phyloP scores from a whole-genome alignment of 768 basidiomycete species.

The Glaciozyma martinii region DNA sequence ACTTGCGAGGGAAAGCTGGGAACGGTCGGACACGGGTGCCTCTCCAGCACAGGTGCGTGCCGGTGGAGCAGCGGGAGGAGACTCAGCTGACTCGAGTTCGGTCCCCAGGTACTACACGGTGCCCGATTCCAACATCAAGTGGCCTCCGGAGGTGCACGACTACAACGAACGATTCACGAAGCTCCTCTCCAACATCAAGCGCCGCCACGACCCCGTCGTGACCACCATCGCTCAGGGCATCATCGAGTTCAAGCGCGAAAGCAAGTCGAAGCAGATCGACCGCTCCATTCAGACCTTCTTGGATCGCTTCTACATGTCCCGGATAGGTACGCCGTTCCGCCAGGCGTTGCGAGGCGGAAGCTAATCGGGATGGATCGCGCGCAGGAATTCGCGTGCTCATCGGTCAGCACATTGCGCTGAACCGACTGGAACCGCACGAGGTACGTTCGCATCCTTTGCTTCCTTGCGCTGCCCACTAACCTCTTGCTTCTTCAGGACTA shows the following conservation, averaged over 20 bases:
- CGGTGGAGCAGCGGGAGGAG: no score
- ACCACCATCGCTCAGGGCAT: conserved; percentile 93
- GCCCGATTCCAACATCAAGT: conserved; percentile 54
- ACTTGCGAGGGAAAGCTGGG: conserved; percentile 40
- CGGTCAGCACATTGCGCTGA: conserved; percentile 72
- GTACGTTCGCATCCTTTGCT: background rate
- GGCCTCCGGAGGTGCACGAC: conserved; percentile 88
- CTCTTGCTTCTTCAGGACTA: conserved; percentile 15
- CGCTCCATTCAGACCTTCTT: conserved; percentile 89
- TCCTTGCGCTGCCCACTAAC: background rate
- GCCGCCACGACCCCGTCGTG: conserved; percentile 91
- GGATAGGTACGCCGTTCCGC: conserved; percentile 51
- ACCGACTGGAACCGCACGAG: conserved; percentile 65
- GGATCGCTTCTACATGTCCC: conserved; percentile 91
- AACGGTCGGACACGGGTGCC: conserved; percentile 65
- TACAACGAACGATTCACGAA: conserved; percentile 89
- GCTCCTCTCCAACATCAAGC: conserved; percentile 77
- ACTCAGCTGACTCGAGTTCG: background rate
- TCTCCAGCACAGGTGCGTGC: conserved; percentile 64
- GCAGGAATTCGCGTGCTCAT: conserved; percentile 77
- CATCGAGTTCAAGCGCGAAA: conserved; percentile 83
- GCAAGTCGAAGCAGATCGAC: conserved; percentile 51
- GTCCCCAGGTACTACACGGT: conserved; percentile 70
- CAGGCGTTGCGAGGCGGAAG: no score
- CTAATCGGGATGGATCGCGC: conserved; percentile 12